Percentiles rank a stretch among this genome's conserved stretches.
Evolutionary conservation across 179 eudicot genomes (phyloP).

Genomic region (Monotropa hypopitys): DNA sequence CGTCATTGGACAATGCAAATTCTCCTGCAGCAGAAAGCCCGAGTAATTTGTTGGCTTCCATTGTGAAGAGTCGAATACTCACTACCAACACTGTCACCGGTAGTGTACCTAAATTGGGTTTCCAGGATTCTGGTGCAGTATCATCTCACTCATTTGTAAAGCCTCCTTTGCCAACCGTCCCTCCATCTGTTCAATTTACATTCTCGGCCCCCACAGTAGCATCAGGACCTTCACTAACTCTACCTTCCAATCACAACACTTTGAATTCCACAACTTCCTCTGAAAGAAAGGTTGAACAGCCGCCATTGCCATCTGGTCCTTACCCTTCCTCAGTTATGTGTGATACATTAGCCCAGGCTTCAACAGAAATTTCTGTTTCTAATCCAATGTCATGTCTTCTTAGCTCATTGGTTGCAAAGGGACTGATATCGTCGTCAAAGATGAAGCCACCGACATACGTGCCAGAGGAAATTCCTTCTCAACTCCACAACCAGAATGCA

Average conservation of each 20-base stretch:
- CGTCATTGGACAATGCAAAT: conserved; percentile 23
- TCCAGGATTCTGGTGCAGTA: conserved; percentile 2
- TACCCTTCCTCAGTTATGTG: conserved; percentile 16
- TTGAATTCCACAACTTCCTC: conserved; percentile 16
- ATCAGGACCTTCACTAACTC: conserved; percentile 9
- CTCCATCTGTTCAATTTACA: conserved; percentile 20
- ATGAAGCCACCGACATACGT: conserved; percentile 26
- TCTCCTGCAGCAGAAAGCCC: conserved; percentile 26
- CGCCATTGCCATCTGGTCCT: conserved; percentile 27
- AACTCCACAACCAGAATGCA: conserved; percentile 21
- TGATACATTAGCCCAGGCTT: conserved; percentile 18
- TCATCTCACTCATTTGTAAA: conserved; percentile 11
- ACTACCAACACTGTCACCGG: conserved; percentile 21
- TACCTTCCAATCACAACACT: conserved; percentile 16
- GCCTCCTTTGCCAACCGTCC: conserved; percentile 20
- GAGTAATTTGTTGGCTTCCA: conserved; percentile 50
- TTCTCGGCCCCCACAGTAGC: conserved; percentile 15
- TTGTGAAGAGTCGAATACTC: conserved; percentile 39
- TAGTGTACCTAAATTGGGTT: conserved; percentile 9
- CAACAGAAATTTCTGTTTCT: conserved; percentile 25
- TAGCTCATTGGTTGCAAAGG: conserved; percentile 69
- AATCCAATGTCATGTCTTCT: conserved; percentile 60
- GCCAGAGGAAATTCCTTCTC: conserved; percentile 16
- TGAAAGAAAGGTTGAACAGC: conserved; percentile 28
- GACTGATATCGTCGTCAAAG: conserved; percentile 64